Conservation (phyloP, 306 rosid species). For the Fragaria iinumae region DNA sequence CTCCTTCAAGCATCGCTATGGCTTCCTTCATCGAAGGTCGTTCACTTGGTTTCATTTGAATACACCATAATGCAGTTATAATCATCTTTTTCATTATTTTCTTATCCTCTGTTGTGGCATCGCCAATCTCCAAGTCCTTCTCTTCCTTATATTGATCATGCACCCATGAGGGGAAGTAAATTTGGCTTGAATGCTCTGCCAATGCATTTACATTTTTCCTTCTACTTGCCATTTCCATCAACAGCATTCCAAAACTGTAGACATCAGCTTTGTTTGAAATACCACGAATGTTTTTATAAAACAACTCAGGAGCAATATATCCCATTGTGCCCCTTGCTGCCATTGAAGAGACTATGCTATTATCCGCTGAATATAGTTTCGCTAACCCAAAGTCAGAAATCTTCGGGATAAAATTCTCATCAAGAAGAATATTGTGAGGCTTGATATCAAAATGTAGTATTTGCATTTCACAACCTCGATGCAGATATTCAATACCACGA, state of each 20-base stretch:
- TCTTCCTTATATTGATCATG: not conserved
- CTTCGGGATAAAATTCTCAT: slow-evolving; percentile 9
- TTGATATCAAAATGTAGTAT: slow-evolving; percentile 17
- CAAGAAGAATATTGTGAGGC: not conserved
- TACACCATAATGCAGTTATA: slow-evolving; percentile 16
- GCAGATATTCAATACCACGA: slow-evolving; percentile 12
- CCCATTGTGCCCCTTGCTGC: slow-evolving; percentile 19
- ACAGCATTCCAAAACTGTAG: slow-evolving; percentile 10
- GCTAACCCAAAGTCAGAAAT: slow-evolving; percentile 15
- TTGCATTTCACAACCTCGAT: slow-evolving; percentile 12
- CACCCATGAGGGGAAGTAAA: slow-evolving; percentile 5
- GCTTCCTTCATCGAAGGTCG: slow-evolving; percentile 10
- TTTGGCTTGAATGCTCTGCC: slow-evolving; percentile 8
- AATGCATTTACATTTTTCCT: not conserved
- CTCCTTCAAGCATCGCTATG: slow-evolving; percentile 10
- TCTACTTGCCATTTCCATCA: slow-evolving; percentile 10
- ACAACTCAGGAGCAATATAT: not conserved
- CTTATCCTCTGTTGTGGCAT: not conserved
- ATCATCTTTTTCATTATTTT: not conserved
- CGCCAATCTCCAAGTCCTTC: not conserved
- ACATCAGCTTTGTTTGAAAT: slow-evolving; percentile 10
- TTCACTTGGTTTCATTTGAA: slow-evolving; percentile 16
- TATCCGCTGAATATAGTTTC: not conserved
- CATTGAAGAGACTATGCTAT: not conserved
- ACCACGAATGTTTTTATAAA: not conserved